Percentiles rank a stretch among this genome's conserved stretches.
These are phyloP conservation scores for Lactarius evosmus DNA, from an alignment of 768 basidiomycete species.

Conservation along the genomic window DNA sequence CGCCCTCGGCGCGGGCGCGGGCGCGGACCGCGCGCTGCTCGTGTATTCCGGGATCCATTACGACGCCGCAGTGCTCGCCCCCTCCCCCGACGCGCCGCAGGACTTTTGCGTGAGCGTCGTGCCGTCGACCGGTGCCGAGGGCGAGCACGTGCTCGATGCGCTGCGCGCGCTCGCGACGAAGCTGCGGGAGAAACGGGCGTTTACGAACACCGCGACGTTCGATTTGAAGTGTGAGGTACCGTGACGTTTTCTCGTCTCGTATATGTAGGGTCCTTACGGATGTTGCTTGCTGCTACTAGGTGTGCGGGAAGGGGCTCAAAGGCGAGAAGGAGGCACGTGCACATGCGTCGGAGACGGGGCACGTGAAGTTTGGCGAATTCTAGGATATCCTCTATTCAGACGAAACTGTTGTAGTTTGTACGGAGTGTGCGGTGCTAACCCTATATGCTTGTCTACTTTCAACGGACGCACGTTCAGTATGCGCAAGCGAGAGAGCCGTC, in stretches of 20 bases:
- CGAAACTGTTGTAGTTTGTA: not conserved
- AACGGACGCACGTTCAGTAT: not conserved
- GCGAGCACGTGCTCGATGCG: conserved; percentile 57
- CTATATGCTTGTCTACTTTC: not conserved
- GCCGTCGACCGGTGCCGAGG: conserved; percentile 49
- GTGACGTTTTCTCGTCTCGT: not conserved
- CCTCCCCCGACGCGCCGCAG: conserved; percentile 64
- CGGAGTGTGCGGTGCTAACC: not conserved
- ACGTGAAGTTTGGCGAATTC: conserved; percentile 81
- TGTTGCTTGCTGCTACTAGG: conserved; percentile 39
- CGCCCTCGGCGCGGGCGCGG: conserved; percentile 38
- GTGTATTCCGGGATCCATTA: conserved; percentile 98
- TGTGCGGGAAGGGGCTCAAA: conserved; percentile 81
- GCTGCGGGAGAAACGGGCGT: conserved; percentile 75
- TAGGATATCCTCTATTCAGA: conserved; percentile 32
- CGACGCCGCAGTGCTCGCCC: conserved; percentile 84
- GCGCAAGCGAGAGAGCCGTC: not conserved
- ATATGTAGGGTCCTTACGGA: conserved; percentile 12
- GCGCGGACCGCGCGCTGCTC: conserved; percentile 51
- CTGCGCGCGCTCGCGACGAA: conserved; percentile 68
- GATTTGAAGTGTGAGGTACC: conserved; percentile 82
- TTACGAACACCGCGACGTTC: conserved; percentile 89
- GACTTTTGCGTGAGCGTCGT: conserved; percentile 87
- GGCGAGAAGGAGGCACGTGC: conserved; percentile 92
- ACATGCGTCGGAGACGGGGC: conserved; percentile 86